phyloP scores from a whole-genome alignment of 2,329 filamentous ascomycete genomes.

The Hirsutella thompsonii region DNA sequence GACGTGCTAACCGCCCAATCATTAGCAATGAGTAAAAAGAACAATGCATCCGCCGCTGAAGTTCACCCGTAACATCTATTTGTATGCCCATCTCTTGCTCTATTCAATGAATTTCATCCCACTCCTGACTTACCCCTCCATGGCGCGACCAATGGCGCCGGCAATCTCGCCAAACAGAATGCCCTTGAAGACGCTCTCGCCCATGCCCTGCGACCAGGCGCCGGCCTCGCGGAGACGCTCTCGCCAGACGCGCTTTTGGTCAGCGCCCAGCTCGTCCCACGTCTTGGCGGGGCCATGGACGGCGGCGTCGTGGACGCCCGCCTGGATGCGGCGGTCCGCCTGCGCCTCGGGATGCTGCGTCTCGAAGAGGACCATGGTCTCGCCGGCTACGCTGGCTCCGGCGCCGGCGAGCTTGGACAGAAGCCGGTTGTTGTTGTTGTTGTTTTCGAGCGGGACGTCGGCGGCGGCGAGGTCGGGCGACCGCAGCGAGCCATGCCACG shows the following conservation, averaged over 20 bases:
- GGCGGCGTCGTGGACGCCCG: slow-evolving; percentile 33
- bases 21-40: not conserved
- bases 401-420: slow-evolving; percentile 24
- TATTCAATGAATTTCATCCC: not conserved
- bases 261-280: slow-evolving; percentile 58
- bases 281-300: slow-evolving; percentile 39
- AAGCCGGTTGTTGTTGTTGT: slow-evolving; percentile 18
- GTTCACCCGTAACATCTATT: no score
- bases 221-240: slow-evolving; percentile 54
- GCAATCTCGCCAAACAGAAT: slow-evolving; percentile 66
- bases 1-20: not conserved
- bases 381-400: slow-evolving; percentile 18
- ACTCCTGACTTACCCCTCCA: slow-evolving; percentile 22
- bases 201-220: slow-evolving; percentile 68
- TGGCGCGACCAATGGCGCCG: slow-evolving; percentile 42
- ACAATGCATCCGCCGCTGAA: no score
- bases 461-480: slow-evolving; percentile 8
- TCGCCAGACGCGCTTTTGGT: slow-evolving; percentile 58
- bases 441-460: no score
- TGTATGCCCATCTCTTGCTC: no score
- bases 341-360: slow-evolving; percentile 7
- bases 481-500: slow-evolving; percentile 21
- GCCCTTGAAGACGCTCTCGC: slow-evolving; percentile 63
- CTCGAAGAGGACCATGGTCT: slow-evolving; percentile 12
- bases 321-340: slow-evolving; percentile 16